A percentile compares a stretch with the other conserved stretches of the same genome.
These are phyloP conservation scores for Drechslerella dactyloides DNA, from an alignment of 2,329 filamentous ascomycete genomes.

Conservation along the genomic window DNA sequence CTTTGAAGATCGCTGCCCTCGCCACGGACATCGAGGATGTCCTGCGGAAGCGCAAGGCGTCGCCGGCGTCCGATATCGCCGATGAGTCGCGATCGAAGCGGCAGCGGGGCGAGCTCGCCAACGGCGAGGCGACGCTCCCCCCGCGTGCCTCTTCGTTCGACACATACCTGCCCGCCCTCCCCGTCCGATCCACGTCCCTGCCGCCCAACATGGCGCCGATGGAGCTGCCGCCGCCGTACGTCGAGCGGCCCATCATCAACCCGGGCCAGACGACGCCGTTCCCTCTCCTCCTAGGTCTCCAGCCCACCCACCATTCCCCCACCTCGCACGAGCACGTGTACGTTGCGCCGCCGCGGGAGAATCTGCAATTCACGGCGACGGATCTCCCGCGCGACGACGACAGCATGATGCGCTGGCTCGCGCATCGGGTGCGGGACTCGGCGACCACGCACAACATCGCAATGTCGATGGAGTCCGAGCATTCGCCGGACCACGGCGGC, in stretches of 20 bases:
- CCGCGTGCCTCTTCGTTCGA: background rate
- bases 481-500: background rate
- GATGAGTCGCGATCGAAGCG: conserved; percentile 12
- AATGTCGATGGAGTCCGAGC: conserved; percentile 34
- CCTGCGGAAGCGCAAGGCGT: conserved; percentile 21
- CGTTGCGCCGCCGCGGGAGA: conserved; percentile 23
- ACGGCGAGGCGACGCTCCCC: background rate
- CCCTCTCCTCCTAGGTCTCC: background rate
- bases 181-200: background rate
- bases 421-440: conserved; percentile 40
- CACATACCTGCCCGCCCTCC: no score
- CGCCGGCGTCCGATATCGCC: background rate
- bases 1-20: background rate
- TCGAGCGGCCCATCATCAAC: no score
- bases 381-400: conserved; percentile 43
- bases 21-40: background rate
- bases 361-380: conserved; percentile 35
- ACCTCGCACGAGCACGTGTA: background rate
- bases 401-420: conserved; percentile 48
- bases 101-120: background rate
- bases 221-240: no score
- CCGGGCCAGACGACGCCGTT: no score
- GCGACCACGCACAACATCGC: conserved; percentile 51
- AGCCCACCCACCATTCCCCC: background rate
- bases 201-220: no score